Evolutionary conservation across 495 filamentous ascomycete genomes (phyloP).

Genomic region (Polyplosphaeria fusca): DNA sequence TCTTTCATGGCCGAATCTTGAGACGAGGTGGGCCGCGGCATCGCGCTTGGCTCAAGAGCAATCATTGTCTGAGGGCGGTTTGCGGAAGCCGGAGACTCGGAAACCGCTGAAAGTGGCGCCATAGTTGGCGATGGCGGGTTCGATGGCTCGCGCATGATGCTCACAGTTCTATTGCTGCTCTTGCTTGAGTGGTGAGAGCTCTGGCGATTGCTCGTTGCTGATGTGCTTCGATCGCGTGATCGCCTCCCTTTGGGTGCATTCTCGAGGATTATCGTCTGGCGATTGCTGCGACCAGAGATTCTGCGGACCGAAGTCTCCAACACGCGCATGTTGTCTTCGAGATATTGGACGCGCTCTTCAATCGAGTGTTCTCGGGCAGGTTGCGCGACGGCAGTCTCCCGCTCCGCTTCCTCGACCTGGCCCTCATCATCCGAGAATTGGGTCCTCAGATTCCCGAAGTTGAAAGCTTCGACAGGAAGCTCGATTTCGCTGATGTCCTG

Average conservation of each 20-base stretch:
- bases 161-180: constrained; percentile 20
- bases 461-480: constrained; percentile 26
- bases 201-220: constrained; percentile 20
- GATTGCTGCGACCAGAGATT: constrained; percentile 29
- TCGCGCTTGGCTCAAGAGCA: not conserved
- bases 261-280: constrained; percentile 35
- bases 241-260: constrained; percentile 32
- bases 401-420: not conserved
- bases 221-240: constrained; percentile 21
- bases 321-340: constrained; percentile 21
- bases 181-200: constrained; percentile 19
- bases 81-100: constrained; percentile 1
- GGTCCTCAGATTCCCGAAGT: constrained; percentile 29
- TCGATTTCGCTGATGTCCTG: constrained; percentile 19
- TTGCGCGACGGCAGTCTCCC: not conserved
- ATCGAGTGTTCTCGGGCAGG: not conserved
- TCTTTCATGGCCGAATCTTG: constrained; percentile 3
- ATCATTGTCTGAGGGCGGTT: not conserved
- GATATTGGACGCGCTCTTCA: constrained; percentile 27
- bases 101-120: constrained; percentile 19
- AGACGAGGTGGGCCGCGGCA: not conserved
- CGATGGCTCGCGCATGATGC: not conserved
- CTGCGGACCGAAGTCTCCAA: constrained; percentile 26
- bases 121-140: constrained; percentile 12
- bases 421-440: constrained; percentile 23